Evolutionary conservation across 352 stramenopile species (phyloP).

Genomic region (Pythium coloratum): DNA sequence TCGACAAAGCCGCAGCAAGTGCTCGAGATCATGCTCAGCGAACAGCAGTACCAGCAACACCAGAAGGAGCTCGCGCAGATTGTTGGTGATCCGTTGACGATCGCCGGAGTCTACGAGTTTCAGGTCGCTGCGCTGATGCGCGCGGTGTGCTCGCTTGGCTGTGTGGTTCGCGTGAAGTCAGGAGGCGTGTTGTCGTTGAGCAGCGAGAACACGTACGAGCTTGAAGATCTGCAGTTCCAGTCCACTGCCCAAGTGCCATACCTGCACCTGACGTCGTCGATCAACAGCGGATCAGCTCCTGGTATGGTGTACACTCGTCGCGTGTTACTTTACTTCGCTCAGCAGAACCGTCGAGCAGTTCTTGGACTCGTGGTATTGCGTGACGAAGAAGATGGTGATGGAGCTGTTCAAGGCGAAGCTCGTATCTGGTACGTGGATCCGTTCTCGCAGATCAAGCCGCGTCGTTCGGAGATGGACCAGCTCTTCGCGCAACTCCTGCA

Average conservation of each 20-base stretch:
- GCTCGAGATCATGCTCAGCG: constrained; percentile 67
- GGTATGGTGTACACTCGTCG: constrained; percentile 33
- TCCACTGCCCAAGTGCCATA: constrained; percentile 67
- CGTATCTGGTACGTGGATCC: constrained; percentile 73
- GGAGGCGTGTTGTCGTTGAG: background rate
- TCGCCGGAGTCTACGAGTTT: constrained; percentile 94
- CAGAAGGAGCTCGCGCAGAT: constrained; percentile 81
- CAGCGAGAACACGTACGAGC: constrained; percentile 46
- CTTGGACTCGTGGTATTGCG: constrained; percentile 49
- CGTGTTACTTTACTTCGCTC: constrained; percentile 69
- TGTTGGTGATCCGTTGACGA: constrained; percentile 62
- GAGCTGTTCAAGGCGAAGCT: constrained; percentile 35
- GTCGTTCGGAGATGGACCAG: constrained; percentile 49
- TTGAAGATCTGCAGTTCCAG: constrained; percentile 73
- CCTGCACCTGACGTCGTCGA: constrained; percentile 42
- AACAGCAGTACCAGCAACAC: constrained; percentile 71
- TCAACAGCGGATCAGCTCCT: background rate
- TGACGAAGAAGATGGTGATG: constrained; percentile 36
- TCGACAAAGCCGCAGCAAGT: constrained; percentile 55
- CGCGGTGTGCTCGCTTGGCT: constrained; percentile 92
- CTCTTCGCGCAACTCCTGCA: constrained; percentile 54
- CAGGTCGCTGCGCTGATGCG: constrained; percentile 89
- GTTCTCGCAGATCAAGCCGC: constrained; percentile 51
- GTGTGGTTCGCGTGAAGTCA: constrained; percentile 59
- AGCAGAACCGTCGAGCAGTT: constrained; percentile 68